Evolutionary conservation across 1,284 basidiomycete species (phyloP).

Genomic region (Moniliophthora roreri): DNA sequence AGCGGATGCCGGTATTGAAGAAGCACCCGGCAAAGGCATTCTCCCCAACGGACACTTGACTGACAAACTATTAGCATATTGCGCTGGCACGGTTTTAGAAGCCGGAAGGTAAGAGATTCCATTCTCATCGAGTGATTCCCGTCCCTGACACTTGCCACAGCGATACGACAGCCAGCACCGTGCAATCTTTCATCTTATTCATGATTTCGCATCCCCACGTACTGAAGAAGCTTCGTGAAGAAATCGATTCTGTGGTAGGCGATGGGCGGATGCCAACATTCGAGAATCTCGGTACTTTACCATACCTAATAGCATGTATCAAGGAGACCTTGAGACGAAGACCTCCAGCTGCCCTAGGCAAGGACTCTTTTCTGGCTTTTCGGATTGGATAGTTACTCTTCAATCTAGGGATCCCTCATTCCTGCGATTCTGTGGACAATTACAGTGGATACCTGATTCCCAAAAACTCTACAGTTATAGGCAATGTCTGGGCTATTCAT

Average conservation of each 20-base stretch:
- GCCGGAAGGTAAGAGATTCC: conserved; percentile 18
- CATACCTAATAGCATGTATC: conserved; percentile 29
- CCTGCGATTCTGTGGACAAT: conserved; percentile 25
- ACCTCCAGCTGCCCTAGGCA: conserved; percentile 23
- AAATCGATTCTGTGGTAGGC: conserved; percentile 27
- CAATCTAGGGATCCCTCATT: conserved; percentile 26
- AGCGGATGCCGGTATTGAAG: conserved; percentile 22
- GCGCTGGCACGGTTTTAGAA: conserved; percentile 22
- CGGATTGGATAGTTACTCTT: too few species aligned
- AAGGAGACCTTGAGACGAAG: conserved; percentile 27
- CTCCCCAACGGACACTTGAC: conserved; percentile 27
- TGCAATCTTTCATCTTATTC: conserved; percentile 24
- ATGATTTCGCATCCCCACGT: conserved; percentile 24
- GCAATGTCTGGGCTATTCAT: conserved; percentile 28
- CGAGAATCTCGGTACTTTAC: conserved; percentile 25
- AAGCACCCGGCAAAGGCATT: conserved; percentile 25
- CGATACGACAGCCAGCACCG: conserved; percentile 25
- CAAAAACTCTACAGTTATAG: conserved; percentile 26
- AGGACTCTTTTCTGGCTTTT: conserved; percentile 2
- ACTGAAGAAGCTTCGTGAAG: conserved; percentile 20
- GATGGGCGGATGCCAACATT: conserved; percentile 26
- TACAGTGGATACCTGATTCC: conserved; percentile 18
- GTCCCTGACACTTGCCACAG: not conserved
- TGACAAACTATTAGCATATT: conserved; percentile 28
- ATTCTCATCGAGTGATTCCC: too few species aligned